Percentiles rank a stretch among this genome's conserved stretches.
phyloP scores from a whole-genome alignment of 768 basidiomycete genomes.

The Suillus clintonianus region DNA sequence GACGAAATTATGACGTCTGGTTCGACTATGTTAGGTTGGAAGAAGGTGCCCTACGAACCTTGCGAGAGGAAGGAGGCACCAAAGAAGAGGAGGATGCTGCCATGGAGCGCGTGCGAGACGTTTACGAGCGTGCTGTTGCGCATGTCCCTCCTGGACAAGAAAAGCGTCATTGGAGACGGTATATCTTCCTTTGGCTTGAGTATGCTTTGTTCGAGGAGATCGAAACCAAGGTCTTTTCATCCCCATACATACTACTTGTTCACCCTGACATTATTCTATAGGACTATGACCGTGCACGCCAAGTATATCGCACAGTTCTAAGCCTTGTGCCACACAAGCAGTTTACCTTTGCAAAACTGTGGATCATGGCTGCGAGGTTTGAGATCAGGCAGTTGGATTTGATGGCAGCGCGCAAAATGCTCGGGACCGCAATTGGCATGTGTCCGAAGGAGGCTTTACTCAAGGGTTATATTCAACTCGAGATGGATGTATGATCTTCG shows the following conservation, averaged over 20 bases:
- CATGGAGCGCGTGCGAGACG: constrained; percentile 75
- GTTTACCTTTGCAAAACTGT: constrained; percentile 97
- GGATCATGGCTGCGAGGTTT: constrained; percentile 91
- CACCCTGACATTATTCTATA: constrained; percentile 29
- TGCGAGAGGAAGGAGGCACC: constrained; percentile 74
- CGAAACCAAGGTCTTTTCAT: constrained; percentile 73
- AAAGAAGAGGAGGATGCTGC: constrained; percentile 68
- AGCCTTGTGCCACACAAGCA: constrained; percentile 92
- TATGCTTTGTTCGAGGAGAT: constrained; percentile 98
- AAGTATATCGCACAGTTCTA: constrained; percentile 90
- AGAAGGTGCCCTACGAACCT: constrained; percentile 79
- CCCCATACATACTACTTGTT: not conserved
- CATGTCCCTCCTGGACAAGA: constrained; percentile 94
- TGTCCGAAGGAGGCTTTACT: constrained; percentile 95
- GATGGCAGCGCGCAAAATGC: constrained; percentile 80
- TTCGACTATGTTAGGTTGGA: constrained; percentile 95
- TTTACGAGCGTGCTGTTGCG: constrained; percentile 93
- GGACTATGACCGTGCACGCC: constrained; percentile 84
- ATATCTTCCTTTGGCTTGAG: constrained; percentile 91
- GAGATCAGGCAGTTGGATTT: constrained; percentile 86
- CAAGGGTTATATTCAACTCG: constrained; percentile 94
- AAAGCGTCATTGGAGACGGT: constrained; percentile 89
- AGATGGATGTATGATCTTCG: constrained; percentile 68
- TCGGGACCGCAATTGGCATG: constrained; percentile 92
- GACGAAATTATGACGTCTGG: constrained; percentile 97